A percentile compares a stretch with the other conserved stretches of the same genome.
Evolutionary conservation across 176 grass and related monocot genomes (phyloP).

Genomic region (Elymus sibiricus): DNA sequence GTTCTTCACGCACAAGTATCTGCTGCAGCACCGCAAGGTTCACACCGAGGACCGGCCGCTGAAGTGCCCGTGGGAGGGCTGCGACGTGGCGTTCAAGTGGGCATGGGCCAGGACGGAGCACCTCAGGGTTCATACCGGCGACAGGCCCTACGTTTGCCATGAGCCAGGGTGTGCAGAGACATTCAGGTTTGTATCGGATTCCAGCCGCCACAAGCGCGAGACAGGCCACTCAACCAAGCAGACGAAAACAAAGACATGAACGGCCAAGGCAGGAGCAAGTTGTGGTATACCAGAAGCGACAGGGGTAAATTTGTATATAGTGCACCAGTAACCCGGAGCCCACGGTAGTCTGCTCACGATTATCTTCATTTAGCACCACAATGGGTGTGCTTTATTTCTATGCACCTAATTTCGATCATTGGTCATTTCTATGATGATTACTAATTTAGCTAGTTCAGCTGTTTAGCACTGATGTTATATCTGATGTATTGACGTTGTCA

Average conservation of each 20-base stretch:
- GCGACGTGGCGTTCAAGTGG: slow-evolving; percentile 90
- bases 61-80: slow-evolving; percentile 81
- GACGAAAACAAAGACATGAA: slow-evolving; percentile 35
- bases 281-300: neutral
- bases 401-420: slow-evolving; percentile 2
- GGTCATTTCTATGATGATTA: neutral
- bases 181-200: slow-evolving; percentile 93
- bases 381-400: neutral
- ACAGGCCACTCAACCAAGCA: slow-evolving; percentile 72
- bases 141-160: slow-evolving; percentile 74
- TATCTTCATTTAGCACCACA: slow-evolving; percentile 17
- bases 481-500: neutral
- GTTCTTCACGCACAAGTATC: slow-evolving; percentile 91
- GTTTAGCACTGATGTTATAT: neutral
- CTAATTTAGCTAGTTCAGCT: neutral
- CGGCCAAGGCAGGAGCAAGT: neutral
- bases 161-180: slow-evolving; percentile 78
- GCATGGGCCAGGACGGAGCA: slow-evolving; percentile 95
- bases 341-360: neutral
- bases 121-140: slow-evolving; percentile 84
- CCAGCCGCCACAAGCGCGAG: slow-evolving; percentile 86
- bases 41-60: slow-evolving; percentile 73
- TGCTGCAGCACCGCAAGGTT: slow-evolving; percentile 81
- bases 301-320: slow-evolving; percentile 29
- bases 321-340: slow-evolving; percentile 14